These are phyloP conservation scores for Ophiosphaerella korrae DNA, from an alignment of 2,329 filamentous ascomycete genomes.

Conservation along the genomic window DNA sequence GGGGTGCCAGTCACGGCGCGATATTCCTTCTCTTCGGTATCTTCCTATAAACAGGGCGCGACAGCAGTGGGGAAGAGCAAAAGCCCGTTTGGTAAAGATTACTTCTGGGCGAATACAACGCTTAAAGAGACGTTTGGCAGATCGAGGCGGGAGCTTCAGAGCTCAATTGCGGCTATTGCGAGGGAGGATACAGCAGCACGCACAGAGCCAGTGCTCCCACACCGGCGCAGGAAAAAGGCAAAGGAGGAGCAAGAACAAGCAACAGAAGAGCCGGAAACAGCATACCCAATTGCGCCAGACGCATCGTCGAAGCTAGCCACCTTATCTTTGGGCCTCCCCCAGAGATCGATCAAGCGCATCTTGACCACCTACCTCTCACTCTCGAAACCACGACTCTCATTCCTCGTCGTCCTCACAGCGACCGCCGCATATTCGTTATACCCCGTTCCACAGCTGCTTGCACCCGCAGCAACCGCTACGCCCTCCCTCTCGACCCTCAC, in stretches of 20 bases:
- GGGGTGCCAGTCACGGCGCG: slow-evolving; percentile 25
- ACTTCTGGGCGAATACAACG: slow-evolving; percentile 46
- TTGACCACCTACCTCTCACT: slow-evolving; percentile 85
- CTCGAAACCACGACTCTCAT: slow-evolving; percentile 91
- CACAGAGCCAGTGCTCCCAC: slow-evolving; percentile 39
- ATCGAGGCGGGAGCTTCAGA: slow-evolving; percentile 38
- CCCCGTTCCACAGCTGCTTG: slow-evolving; percentile 84
- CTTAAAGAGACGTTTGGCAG: slow-evolving; percentile 39
- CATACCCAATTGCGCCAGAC: slow-evolving; percentile 57
- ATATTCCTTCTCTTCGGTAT: slow-evolving; percentile 35
- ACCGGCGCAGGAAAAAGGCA: slow-evolving; percentile 41
- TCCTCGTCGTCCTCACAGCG: slow-evolving; percentile 87
- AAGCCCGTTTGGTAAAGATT: slow-evolving; percentile 44
- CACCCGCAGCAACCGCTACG: slow-evolving; percentile 66
- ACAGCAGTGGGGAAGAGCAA: slow-evolving; percentile 36
- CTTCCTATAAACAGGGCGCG: slow-evolving; percentile 33
- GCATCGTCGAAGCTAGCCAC: slow-evolving; percentile 65
- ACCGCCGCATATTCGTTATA: slow-evolving; percentile 93
- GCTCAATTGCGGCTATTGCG: slow-evolving; percentile 27
- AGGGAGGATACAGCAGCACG: slow-evolving; percentile 11
- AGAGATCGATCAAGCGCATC: slow-evolving; percentile 65
- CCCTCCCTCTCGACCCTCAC: slow-evolving; percentile 90
- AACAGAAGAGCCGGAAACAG: slow-evolving; percentile 21
- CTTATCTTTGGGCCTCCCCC: slow-evolving; percentile 61
- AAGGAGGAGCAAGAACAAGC: slow-evolving; percentile 32